Conservation (phyloP, 2,329 filamentous ascomycete species). For the Clarireedia hainanense region DNA sequence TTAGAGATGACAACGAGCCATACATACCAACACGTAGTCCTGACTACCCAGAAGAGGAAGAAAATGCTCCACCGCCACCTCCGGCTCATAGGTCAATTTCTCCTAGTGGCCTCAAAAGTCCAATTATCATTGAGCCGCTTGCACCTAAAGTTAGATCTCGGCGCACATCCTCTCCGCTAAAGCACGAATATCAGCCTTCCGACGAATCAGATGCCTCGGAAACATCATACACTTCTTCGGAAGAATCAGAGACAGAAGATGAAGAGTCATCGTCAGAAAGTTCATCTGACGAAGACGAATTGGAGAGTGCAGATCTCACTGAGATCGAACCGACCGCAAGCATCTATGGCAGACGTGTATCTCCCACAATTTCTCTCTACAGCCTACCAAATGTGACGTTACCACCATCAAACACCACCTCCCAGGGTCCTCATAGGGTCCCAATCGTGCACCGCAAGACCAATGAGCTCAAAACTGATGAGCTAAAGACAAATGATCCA, state of each 20-base stretch:
- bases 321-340: conserved; percentile 3
- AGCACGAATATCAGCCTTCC: conserved; percentile 94
- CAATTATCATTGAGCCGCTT: conserved; percentile 20
- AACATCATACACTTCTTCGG: conserved; percentile 64
- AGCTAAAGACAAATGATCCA: conserved; percentile 32
- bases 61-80: conserved; percentile 24
- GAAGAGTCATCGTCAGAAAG: conserved; percentile 6
- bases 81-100: conserved; percentile 31
- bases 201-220: conserved; percentile 53
- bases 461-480: conserved; percentile 37
- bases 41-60: conserved; percentile 2
- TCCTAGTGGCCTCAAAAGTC: conserved; percentile 35
- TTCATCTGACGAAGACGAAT: conserved; percentile 6
- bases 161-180: conserved; percentile 83
- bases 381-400: conserved; percentile 40
- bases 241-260: conserved; percentile 10
- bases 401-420: conserved; percentile 74
- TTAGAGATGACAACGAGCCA: background rate
- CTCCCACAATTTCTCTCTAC: conserved; percentile 7
- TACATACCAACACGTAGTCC: background rate
- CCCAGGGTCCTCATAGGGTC: conserved; percentile 45
- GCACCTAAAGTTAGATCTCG: conserved; percentile 41
- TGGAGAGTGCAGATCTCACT: conserved; percentile 7
- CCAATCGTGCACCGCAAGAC: conserved; percentile 30
- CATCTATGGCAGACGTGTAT: conserved; percentile 9